Evolutionary conservation across 805 yeast species (phyloP).

Genomic region (Saccharomycopsis sp.): DNA sequence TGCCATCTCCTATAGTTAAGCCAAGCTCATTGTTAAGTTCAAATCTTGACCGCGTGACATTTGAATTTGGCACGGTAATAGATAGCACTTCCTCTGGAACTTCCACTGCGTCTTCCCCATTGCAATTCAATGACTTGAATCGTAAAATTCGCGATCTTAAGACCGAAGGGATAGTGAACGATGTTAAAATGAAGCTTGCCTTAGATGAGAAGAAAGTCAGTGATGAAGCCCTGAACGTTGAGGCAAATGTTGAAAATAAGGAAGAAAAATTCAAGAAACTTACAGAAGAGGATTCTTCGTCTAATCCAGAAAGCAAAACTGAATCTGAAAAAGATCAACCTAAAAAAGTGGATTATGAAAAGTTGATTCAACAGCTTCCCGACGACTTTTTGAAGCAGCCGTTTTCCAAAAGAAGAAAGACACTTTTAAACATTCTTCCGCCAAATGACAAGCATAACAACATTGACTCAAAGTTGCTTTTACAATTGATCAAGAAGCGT

Average conservation of each 20-base stretch:
- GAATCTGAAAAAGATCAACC: conserved; percentile 25
- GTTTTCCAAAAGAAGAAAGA: conserved; percentile 49
- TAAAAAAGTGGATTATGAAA: conserved; percentile 19
- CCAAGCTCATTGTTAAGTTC: no score
- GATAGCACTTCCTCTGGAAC: conserved; percentile 12
- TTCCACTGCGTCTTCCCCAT: conserved; percentile 16
- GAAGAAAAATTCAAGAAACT: not conserved
- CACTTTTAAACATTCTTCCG: conserved; percentile 30
- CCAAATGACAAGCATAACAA: conserved; percentile 22
- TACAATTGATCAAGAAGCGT: conserved; percentile 25
- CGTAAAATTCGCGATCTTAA: not conserved
- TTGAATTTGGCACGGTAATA: conserved; percentile 20
- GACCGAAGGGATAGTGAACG: not conserved
- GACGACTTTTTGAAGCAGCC: conserved; percentile 47
- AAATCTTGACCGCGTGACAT: conserved; percentile 1
- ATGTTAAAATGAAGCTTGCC: not conserved
- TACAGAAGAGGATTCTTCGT: not conserved
- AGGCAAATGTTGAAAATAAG: not conserved
- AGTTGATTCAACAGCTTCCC: conserved; percentile 34
- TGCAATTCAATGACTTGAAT: conserved; percentile 11
- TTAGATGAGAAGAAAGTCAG: not conserved
- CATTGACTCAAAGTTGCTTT: conserved; percentile 27
- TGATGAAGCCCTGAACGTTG: not conserved
- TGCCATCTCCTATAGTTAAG: not conserved
- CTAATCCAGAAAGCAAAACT: not conserved